phyloP scores from a whole-genome alignment of 1,284 basidiomycete genomes.

The Peniophora sp. region DNA sequence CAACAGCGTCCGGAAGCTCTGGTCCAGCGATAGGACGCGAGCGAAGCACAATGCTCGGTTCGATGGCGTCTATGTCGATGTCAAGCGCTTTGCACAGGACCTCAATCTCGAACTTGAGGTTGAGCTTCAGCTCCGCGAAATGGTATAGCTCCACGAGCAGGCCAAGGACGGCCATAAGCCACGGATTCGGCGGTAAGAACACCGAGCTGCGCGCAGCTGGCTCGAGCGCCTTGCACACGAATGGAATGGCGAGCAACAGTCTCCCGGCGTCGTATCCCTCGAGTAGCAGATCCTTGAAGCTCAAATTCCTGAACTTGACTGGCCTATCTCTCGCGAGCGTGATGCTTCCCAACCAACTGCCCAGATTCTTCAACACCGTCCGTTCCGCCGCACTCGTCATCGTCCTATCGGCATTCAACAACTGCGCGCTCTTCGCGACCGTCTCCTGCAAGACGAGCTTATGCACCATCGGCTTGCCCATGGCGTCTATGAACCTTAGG shows the following conservation, averaged over 20 bases:
- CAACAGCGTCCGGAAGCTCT: conserved; percentile 61
- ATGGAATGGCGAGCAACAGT: conserved; percentile 92
- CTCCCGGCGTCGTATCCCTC: conserved; percentile 94
- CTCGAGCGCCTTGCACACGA: conserved; percentile 96
- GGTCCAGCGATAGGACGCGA: conserved; percentile 53
- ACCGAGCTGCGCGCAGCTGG: conserved; percentile 85
- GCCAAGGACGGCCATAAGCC: conserved; percentile 93
- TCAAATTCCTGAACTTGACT: conserved; percentile 88
- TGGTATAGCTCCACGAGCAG: conserved; percentile 95
- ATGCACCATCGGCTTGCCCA: conserved; percentile 60
- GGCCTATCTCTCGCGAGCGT: conserved; percentile 91
- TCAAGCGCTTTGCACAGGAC: conserved; percentile 90
- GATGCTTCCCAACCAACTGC: conserved; percentile 90
- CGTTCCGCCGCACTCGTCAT: conserved; percentile 83
- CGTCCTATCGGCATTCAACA: conserved; percentile 92
- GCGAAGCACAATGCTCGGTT: conserved; percentile 79
- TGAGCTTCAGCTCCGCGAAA: conserved; percentile 93
- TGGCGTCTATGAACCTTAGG: conserved; percentile 83
- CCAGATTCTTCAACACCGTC: conserved; percentile 88
- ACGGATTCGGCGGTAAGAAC: conserved; percentile 96
- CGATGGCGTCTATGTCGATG: conserved; percentile 82
- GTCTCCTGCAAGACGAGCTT: conserved; percentile 91
- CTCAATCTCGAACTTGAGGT: conserved; percentile 99
- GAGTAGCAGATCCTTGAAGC: conserved; percentile 93
- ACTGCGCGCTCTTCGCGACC: conserved; percentile 72